phyloP scores from a whole-genome alignment of 768 basidiomycete genomes.

The Candolleomyces aberdarensis region DNA sequence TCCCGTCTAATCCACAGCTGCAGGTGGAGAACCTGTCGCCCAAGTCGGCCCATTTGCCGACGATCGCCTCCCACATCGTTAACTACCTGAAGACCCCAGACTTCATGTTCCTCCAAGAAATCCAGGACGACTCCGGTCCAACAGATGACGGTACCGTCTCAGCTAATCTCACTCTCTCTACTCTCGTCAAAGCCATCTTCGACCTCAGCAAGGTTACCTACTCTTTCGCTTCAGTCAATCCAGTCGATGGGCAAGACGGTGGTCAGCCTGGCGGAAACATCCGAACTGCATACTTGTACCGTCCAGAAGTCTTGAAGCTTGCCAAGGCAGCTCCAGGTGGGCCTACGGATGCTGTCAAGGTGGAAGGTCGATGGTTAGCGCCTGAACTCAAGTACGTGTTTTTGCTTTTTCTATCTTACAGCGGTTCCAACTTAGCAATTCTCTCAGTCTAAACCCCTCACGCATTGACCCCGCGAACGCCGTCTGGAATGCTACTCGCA shows the following conservation, averaged over 20 bases:
- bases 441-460: slow-evolving; percentile 55
- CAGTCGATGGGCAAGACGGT: slow-evolving; percentile 54
- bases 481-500: slow-evolving; percentile 55
- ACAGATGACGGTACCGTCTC: slow-evolving; percentile 51
- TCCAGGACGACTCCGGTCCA: slow-evolving; percentile 56
- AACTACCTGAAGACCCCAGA: slow-evolving; percentile 49
- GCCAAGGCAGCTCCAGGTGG: slow-evolving; percentile 46
- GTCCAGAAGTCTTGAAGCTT: slow-evolving; percentile 46
- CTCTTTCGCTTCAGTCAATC: slow-evolving; percentile 46
- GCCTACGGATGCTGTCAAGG: slow-evolving; percentile 42
- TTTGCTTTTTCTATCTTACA: background rate
- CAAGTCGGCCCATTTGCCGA: slow-evolving; percentile 42
- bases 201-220: slow-evolving; percentile 42
- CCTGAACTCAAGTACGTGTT: slow-evolving; percentile 40
- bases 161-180: slow-evolving; percentile 51
- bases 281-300: slow-evolving; percentile 55
- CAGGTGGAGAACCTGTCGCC: slow-evolving; percentile 59
- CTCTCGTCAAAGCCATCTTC: slow-evolving; percentile 47
- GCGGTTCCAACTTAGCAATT: background rate
- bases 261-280: slow-evolving; percentile 65
- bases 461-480: slow-evolving; percentile 55
- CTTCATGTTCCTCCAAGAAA: slow-evolving; percentile 61
- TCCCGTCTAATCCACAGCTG: background rate
- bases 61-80: slow-evolving; percentile 52
- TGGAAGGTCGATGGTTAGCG: slow-evolving; percentile 25